Evolutionary conservation across 495 filamentous ascomycete species (phyloP).

Genomic region (Penicillium salamii): DNA sequence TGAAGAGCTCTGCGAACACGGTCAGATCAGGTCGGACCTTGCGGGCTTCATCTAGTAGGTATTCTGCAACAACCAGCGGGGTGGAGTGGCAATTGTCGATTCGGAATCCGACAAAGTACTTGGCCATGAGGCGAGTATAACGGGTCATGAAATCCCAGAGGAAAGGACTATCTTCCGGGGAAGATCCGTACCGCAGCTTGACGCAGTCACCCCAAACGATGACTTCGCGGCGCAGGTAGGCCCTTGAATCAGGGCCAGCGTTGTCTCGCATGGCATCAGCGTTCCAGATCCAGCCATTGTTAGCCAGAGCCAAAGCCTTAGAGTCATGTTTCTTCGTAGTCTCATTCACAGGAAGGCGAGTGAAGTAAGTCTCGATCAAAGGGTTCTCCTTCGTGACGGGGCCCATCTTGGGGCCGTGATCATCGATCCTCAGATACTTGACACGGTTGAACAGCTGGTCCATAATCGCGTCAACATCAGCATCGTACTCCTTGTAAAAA

Average conservation of each 20-base stretch:
- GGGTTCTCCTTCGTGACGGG: conserved; percentile 72
- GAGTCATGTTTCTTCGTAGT: conserved; percentile 72
- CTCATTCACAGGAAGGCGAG: conserved; percentile 78
- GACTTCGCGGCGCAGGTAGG: conserved; percentile 90
- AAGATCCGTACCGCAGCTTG: conserved; percentile 85
- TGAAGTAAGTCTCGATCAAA: conserved; percentile 95
- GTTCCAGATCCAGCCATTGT: conserved; percentile 99
- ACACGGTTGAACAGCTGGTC: conserved; percentile 91
- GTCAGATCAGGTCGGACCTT: conserved; percentile 84
- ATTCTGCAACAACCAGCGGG: conserved; percentile 87
- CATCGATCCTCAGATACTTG: conserved; percentile 88
- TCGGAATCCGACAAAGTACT: conserved; percentile 91
- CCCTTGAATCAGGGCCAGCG: conserved; percentile 81
- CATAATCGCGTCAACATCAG: conserved; percentile 75
- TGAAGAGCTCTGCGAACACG: conserved; percentile 95
- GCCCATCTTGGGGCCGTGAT: conserved; percentile 85
- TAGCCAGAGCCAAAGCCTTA: conserved; percentile 78
- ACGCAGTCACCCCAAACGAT: conserved; percentile 99
- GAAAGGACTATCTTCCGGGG: conserved; percentile 82
- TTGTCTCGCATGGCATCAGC: conserved; percentile 92
- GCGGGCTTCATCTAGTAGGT: conserved; percentile 88
- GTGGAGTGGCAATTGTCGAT: conserved; percentile 99
- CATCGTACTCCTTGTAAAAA: conserved; percentile 88
- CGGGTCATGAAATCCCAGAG: conserved; percentile 94
- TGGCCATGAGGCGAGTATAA: conserved; percentile 91